Percentiles rank a stretch among this genome's conserved stretches.
These are phyloP conservation scores for Blastocystis sp. DNA, from an alignment of 352 stramenopile species.

Conservation along the genomic window DNA sequence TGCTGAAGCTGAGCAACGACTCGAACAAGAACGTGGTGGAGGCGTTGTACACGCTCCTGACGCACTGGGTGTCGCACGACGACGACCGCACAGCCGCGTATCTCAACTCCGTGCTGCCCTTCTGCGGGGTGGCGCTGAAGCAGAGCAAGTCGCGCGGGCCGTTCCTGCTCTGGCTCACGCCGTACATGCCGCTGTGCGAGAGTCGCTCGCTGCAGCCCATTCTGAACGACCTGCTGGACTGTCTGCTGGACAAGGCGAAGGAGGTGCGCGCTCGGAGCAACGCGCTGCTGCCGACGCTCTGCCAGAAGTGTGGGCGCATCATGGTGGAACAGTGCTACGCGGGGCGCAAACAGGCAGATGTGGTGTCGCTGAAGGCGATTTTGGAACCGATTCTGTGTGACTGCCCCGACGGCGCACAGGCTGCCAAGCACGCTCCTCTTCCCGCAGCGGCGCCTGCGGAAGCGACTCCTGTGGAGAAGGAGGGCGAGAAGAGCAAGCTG, in stretches of 20 bases:
- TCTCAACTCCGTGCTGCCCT: neutral
- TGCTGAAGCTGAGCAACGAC: neutral
- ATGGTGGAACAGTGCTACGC: neutral
- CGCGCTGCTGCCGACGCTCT: neutral
- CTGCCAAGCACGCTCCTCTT: neutral
- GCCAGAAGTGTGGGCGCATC: neutral
- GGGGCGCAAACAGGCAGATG: conserved; percentile 11
- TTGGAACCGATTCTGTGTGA: neutral
- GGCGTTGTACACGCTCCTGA: neutral
- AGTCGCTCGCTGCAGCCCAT: neutral
- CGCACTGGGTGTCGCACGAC: conserved; percentile 3
- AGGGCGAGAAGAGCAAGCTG: neutral
- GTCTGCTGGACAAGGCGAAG: conserved; percentile 4
- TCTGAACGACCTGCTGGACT: conserved; percentile 1
- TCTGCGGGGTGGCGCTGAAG: neutral
- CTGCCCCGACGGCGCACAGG: neutral
- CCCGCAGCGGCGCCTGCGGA: too few species aligned
- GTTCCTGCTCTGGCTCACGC: conserved; percentile 40
- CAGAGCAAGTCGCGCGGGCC: neutral
- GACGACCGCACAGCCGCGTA: neutral
- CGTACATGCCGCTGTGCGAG: neutral
- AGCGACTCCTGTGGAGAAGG: neutral
- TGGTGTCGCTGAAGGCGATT: neutral
- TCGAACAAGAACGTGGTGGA: conserved; percentile 47
- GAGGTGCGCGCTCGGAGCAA: neutral